Evolutionary conservation across 768 basidiomycete species (phyloP).

Genomic region (Leccinum aurantiacum): DNA sequence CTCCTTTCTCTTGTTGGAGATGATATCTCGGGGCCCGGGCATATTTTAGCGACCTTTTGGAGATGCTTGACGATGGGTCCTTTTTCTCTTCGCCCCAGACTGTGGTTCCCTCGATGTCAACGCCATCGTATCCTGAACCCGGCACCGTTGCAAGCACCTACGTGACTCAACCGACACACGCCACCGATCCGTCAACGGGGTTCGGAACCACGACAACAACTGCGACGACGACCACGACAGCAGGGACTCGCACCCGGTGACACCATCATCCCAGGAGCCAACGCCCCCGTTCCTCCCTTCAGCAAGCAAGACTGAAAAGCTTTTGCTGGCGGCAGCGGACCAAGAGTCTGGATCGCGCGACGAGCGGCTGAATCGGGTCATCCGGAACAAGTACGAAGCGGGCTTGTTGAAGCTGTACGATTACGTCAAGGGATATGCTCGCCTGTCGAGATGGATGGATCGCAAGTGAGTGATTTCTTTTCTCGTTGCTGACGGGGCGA

Average conservation of each 20-base stretch:
- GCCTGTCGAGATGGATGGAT: conserved; percentile 94
- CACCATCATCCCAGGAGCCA: conserved; percentile 35
- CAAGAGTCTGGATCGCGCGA: conserved; percentile 89
- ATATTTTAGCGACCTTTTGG: background rate
- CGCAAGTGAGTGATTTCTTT: conserved; percentile 58
- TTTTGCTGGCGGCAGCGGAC: conserved; percentile 92
- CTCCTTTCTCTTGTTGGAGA: background rate
- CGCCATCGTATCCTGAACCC: conserved; percentile 22
- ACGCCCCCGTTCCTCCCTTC: conserved; percentile 59
- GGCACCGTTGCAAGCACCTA: conserved; percentile 16
- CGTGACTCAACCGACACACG: conserved; percentile 13
- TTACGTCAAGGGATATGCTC: conserved; percentile 93
- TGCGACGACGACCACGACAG: conserved; percentile 15
- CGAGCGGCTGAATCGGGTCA: conserved; percentile 82
- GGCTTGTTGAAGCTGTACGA: conserved; percentile 94
- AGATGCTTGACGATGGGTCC: conserved; percentile 67
- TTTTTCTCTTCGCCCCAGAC: conserved; percentile 61
- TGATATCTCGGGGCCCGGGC: background rate
- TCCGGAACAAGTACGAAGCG: conserved; percentile 95
- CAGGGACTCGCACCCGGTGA: conserved; percentile 19
- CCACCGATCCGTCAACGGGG: conserved; percentile 23
- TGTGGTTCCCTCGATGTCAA: conserved; percentile 46
- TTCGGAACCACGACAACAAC: background rate
- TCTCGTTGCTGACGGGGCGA: background rate
- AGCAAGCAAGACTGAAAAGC: conserved; percentile 61